Conservation (phyloP, 169 alveolate genomes). For the Eimeria sp. region DNA sequence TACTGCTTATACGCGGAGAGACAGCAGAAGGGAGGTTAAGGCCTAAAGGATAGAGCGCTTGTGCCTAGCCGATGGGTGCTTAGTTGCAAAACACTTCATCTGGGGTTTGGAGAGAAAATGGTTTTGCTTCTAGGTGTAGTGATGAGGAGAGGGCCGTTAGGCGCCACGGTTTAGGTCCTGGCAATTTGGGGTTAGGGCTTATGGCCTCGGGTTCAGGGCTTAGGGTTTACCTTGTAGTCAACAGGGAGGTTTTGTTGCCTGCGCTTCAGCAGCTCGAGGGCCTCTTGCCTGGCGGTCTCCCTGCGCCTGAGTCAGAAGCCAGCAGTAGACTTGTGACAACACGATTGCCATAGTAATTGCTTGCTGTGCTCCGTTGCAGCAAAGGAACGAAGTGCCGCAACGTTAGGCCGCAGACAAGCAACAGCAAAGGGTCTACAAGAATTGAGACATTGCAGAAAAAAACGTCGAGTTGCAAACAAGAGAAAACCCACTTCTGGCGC, state of each 20-base stretch:
- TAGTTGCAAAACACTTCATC: not conserved
- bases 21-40: not conserved
- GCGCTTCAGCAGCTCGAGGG: slow-evolving; percentile 21
- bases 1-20: not conserved
- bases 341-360: not conserved
- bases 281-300: slow-evolving; percentile 53
- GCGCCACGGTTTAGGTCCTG: not conserved
- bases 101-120: not conserved
- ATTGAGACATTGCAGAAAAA: not conserved
- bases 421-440: not conserved
- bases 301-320: slow-evolving; percentile 32
- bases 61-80: not conserved
- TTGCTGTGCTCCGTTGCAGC: not conserved
- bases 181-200: not conserved
- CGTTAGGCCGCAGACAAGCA: not conserved
- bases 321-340: not conserved
- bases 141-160: not conserved
- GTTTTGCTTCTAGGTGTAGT: not conserved
- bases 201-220: not conserved
- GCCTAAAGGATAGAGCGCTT: not conserved
- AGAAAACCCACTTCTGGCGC: slow-evolving; percentile 62
- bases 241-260: slow-evolving; percentile 26
- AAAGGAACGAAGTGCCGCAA: not conserved
- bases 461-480: not conserved
- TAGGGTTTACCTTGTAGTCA: slow-evolving; percentile 40